phyloP scores from a whole-genome alignment of 2,329 filamentous ascomycete genomes.

The Camillea tinctor region DNA sequence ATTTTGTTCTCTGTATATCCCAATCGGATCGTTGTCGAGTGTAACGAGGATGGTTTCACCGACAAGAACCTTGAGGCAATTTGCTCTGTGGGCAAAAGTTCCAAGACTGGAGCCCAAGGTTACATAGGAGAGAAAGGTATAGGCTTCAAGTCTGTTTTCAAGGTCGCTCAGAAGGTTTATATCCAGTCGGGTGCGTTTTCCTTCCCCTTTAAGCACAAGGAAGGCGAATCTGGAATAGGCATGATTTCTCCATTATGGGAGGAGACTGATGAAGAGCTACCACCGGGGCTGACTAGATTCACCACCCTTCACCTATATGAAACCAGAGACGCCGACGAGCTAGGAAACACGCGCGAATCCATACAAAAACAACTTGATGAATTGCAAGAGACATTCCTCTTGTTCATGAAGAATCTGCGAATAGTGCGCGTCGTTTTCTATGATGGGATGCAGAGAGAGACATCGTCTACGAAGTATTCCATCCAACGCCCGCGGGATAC shows the following conservation, averaged over 20 bases:
- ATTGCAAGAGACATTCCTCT: slow-evolving; percentile 38
- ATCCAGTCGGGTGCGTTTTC: slow-evolving; percentile 44
- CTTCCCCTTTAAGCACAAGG: slow-evolving; percentile 42
- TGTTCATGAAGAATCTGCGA: slow-evolving; percentile 43
- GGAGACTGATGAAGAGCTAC: slow-evolving; percentile 17
- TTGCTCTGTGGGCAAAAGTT: slow-evolving; percentile 45
- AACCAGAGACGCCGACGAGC: slow-evolving; percentile 16
- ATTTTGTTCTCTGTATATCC: slow-evolving; percentile 37
- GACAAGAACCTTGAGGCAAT: slow-evolving; percentile 43
- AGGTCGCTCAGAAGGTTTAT: slow-evolving; percentile 42
- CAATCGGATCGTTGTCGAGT: slow-evolving; percentile 43
- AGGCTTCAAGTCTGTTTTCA: slow-evolving; percentile 53
- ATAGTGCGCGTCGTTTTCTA: slow-evolving; percentile 33
- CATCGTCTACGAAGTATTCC: slow-evolving; percentile 13
- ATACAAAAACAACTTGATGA: slow-evolving; percentile 37
- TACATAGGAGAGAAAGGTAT: slow-evolving; percentile 53
- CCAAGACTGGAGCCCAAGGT: slow-evolving; percentile 40
- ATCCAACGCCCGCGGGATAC: slow-evolving; percentile 4
- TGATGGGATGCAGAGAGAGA: slow-evolving; percentile 13
- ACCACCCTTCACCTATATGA: slow-evolving; percentile 38
- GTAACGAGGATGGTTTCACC: slow-evolving; percentile 50
- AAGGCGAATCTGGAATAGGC: slow-evolving; percentile 45
- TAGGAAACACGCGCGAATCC: slow-evolving; percentile 9
- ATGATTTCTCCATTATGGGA: slow-evolving; percentile 50
- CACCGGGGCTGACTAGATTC: slow-evolving; percentile 33